A percentile compares a stretch with the other conserved stretches of the same genome.
Conservation (phyloP, 169 alveolate genomes). For the Cryptosporidium tyzzeri region DNA sequence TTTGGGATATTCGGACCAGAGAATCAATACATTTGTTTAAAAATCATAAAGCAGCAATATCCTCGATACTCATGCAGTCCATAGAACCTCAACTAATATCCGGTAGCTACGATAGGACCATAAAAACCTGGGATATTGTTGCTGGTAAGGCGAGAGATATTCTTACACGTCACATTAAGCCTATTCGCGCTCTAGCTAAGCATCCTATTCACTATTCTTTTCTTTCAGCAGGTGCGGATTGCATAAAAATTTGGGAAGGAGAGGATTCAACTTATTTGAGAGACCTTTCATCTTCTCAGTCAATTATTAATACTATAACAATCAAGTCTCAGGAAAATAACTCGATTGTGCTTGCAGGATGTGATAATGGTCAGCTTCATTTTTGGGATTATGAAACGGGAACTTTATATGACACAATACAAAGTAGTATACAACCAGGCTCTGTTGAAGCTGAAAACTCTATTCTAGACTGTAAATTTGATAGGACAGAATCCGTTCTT, state of each 20-base stretch:
- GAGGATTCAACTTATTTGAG: slow-evolving; percentile 87
- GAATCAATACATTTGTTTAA: slow-evolving; percentile 92
- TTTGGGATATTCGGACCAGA: slow-evolving; percentile 99
- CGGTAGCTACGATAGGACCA: slow-evolving; percentile 95
- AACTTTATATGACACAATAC: slow-evolving; percentile 92
- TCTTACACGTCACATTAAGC: slow-evolving; percentile 97
- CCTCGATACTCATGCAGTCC: slow-evolving; percentile 90
- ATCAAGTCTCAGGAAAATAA: slow-evolving; percentile 88
- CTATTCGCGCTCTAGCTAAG: slow-evolving; percentile 93
- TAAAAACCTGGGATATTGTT: slow-evolving; percentile 97
- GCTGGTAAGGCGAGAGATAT: slow-evolving; percentile 94
- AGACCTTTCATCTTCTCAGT: slow-evolving; percentile 89
- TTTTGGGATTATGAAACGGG: slow-evolving; percentile 99
- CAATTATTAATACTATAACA: slow-evolving; percentile 93
- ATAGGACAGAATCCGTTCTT: slow-evolving; percentile 93
- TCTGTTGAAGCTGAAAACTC: slow-evolving; percentile 96
- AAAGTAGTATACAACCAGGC: slow-evolving; percentile 93
- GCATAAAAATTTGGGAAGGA: slow-evolving; percentile 94
- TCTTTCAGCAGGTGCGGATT: slow-evolving; percentile 97
- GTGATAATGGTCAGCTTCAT: slow-evolving; percentile 94
- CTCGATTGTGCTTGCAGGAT: slow-evolving; percentile 94
- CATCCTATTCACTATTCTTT: slow-evolving; percentile 97
- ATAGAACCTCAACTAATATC: slow-evolving; percentile 97
- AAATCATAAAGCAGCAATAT: slow-evolving; percentile 96
- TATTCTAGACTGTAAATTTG: slow-evolving; percentile 93